Evolutionary conservation across 108 stramenopile species (phyloP), one percentile per base, ranked within the genome.

Genomic region (Cylindrotheca closterium): DNA sequence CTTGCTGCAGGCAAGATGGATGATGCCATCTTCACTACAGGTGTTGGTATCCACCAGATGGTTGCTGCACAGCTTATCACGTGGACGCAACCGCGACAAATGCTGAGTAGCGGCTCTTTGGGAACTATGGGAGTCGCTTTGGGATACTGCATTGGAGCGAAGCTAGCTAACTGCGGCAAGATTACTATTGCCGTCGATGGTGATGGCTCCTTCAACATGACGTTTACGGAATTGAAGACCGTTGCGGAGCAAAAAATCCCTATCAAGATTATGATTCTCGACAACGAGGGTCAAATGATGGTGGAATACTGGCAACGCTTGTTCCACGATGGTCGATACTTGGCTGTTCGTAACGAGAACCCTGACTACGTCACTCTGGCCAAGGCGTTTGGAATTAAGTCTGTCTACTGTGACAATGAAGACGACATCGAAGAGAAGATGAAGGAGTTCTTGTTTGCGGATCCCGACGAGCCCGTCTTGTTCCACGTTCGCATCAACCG

Each of bases 261-360:
- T 25, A 79, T 96, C 53, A 96, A 96, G 67, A 81, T 94, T 51
- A 66, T 96, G 78, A 86, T 96, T 55, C 67, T 96, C 51, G 89
- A 96, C 66, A 96, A 96, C 67, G 92, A 93, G 42, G 76, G 79
- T 27, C 95, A 96, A 76, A 92, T 92, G 88, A 96, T 96, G 95
- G 95, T 96, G 10, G 89, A 93, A 70, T 89, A 94, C 69, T 96
- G 95, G 95, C 95, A 96, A 70, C 81, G 85, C 54, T 71, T 93
- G 61, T 96, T 96, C 79, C 91, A 96, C 74, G 82, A 88, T 31
- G 79, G 84, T 54, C 92, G 95, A 51, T 86, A 84, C 68, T 74
- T 92, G 59, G 92, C 90, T 32, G 91, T 93, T 27, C 73, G 82
- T 24, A 96, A 93, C 68, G 60, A 70, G 30, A 93, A 90, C 76